phyloP scores from a whole-genome alignment of 176 grass and related monocot species.

The Cocos nucifera region DNA sequence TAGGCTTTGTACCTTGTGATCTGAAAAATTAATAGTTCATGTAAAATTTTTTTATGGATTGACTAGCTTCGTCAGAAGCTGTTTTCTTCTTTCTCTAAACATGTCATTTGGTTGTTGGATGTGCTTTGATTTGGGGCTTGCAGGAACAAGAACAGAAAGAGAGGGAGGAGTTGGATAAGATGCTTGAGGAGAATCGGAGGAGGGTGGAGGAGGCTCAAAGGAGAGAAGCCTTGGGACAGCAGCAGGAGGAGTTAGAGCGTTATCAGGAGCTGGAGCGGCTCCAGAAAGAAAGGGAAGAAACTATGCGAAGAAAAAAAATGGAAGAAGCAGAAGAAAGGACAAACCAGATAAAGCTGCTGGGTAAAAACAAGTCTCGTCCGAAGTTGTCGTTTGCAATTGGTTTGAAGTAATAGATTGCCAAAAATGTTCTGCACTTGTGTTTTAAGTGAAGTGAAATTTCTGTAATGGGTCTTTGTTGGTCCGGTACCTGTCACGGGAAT shows the following conservation, averaged over 20 bases:
- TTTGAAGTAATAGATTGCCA: constrained; percentile 43
- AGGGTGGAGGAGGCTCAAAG: constrained; percentile 72
- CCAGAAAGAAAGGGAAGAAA: constrained; percentile 85
- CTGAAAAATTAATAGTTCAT: too few relatives aligned
- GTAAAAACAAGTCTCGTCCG: constrained; percentile 85
- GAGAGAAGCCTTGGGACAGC: constrained; percentile 73
- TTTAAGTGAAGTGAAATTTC: too few relatives aligned
- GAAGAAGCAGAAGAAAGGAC: constrained; percentile 82
- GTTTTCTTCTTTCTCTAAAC: not conserved
- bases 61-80: too few relatives aligned
- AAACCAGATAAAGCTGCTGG: constrained; percentile 88
- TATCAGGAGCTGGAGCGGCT: constrained; percentile 83
- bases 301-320: constrained; percentile 68
- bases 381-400: constrained; percentile 82
- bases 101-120: constrained; percentile 2
- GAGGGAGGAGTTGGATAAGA: constrained; percentile 74
- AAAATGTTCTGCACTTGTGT: too few relatives aligned
- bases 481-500: too few relatives aligned
- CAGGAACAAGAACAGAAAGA: constrained; percentile 75
- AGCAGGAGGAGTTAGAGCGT: constrained; percentile 88
- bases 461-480: too few relatives aligned
- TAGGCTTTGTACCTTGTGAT: too few relatives aligned
- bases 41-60: too few relatives aligned
- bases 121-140: constrained; percentile 3
- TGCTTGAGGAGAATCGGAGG: constrained; percentile 74